Evolutionary conservation across 2,329 filamentous ascomycete species (phyloP), one percentile per base, ranked within the genome.

Genomic region (Sclerotinia subarctica): DNA sequence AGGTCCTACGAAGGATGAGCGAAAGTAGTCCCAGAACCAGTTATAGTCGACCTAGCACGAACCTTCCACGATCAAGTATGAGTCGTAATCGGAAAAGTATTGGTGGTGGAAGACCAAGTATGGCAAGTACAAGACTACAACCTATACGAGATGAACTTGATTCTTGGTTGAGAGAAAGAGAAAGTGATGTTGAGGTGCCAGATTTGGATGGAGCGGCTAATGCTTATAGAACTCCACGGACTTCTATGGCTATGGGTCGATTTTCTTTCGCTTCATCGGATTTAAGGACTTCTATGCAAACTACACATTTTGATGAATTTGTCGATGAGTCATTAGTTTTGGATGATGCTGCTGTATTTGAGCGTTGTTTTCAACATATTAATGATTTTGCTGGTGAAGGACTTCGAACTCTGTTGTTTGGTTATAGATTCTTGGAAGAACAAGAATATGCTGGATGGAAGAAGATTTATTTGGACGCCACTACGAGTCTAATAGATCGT

Each of bases 361-460:
- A 95, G 76, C 85, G 88, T 29, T 94, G 91, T 78, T 95, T 97
- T 78, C 88, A 93, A 77, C 93, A 97, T 72, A 86, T 96, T 69
- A 91, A 96, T 69, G 91, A 89, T 66, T 97, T 97, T 76, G 93
- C 94, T 0, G 91, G 90, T 0, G 92, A 97, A 74, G 94, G 94
- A 17, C 82, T 97, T 29, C 88, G 94, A 29, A 97, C 94, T 0
- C 82, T 97, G 15, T 82, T 97, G 1, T 97, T 93, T 77, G 92
- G 87, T 0, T 92, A 94, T 77, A 88, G 92, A 1, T 91, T 90
- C 74, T 77, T 97, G 2, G 85, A 89, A 6, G 89, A 94, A 26
- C 82, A 86, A 0, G 88, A 93, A 29, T 97, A 97, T 75, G 75
- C 79, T 0, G 81, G 80, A 4, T 97, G 94, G 94, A 93, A 91